Evolutionary conservation across 495 filamentous ascomycete species (phyloP).

Genomic region (Aspergillus kassunensis): DNA sequence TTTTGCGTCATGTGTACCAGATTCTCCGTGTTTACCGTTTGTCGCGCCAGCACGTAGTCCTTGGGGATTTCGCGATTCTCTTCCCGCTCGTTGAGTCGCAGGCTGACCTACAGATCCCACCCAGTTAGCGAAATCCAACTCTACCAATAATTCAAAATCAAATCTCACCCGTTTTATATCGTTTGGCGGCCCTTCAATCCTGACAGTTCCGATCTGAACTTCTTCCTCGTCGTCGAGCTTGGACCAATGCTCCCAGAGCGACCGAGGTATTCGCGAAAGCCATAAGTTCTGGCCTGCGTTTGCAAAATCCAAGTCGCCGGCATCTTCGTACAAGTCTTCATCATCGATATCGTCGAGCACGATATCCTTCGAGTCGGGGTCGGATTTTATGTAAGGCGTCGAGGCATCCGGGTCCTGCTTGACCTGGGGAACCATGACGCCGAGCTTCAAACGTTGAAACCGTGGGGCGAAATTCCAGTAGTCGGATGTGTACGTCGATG

Average conservation of each 20-base stretch:
- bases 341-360: constrained; percentile 61
- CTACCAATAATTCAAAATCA: not conserved
- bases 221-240: constrained; percentile 56
- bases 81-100: constrained; percentile 50
- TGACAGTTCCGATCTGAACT: constrained; percentile 71
- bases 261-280: constrained; percentile 71
- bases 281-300: constrained; percentile 56
- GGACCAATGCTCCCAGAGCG: constrained; percentile 68
- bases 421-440: constrained; percentile 32
- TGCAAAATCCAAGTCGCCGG: constrained; percentile 77
- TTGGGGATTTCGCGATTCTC: constrained; percentile 68
- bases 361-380: constrained; percentile 55
- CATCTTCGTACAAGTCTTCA: constrained; percentile 82
- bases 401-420: constrained; percentile 39
- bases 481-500: too few species aligned
- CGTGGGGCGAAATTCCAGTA: constrained; percentile 16
- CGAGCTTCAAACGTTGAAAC: constrained; percentile 15
- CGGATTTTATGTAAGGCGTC: constrained; percentile 57
- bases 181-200: constrained; percentile 54
- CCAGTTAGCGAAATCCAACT: not conserved
- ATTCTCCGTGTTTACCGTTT: constrained; percentile 45
- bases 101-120: constrained; percentile 36
- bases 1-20: constrained; percentile 56
- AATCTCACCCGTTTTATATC: constrained; percentile 50
- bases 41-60: constrained; percentile 72